phyloP scores from a whole-genome alignment of 805 yeast species.

The Kregervanrija pseudodelftensis region DNA sequence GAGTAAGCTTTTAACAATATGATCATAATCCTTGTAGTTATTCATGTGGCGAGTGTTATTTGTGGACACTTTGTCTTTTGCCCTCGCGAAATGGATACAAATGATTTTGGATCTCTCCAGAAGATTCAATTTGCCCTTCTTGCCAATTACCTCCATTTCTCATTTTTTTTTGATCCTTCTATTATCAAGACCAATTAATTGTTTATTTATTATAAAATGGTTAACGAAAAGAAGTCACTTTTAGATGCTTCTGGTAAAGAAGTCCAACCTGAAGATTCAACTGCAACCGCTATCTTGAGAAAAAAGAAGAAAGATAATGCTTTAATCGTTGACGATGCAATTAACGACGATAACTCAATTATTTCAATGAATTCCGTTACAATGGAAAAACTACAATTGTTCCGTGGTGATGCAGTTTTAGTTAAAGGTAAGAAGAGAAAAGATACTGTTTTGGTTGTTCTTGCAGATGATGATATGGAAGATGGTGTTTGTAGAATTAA shows the following conservation, averaged over 20 bases:
- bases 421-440: constrained; percentile 98
- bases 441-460: constrained; percentile 92
- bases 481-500: constrained; percentile 92
- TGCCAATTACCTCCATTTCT: too few species aligned
- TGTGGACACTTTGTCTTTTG: too few species aligned
- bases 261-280: constrained; percentile 32
- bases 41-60: too few species aligned
- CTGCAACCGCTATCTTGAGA: constrained; percentile 96
- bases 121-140: too few species aligned
- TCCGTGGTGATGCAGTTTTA: constrained; percentile 95
- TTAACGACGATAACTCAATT: constrained; percentile 94
- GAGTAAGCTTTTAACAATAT: too few species aligned
- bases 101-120: too few species aligned
- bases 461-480: constrained; percentile 94
- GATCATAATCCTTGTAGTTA: too few species aligned
- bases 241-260: constrained; percentile 33
- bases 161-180: too few species aligned
- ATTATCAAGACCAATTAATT: too few species aligned
- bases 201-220: constrained; percentile 2
- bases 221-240: constrained; percentile 27
- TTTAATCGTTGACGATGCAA: constrained; percentile 92
- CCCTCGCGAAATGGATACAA: too few species aligned
- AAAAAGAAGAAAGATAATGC: constrained; percentile 97
- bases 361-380: constrained; percentile 92
- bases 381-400: constrained; percentile 88